A percentile compares a stretch with the other conserved stretches of the same genome.
phyloP scores from a whole-genome alignment of 257 asterid species.

The Eustoma russellianum region DNA sequence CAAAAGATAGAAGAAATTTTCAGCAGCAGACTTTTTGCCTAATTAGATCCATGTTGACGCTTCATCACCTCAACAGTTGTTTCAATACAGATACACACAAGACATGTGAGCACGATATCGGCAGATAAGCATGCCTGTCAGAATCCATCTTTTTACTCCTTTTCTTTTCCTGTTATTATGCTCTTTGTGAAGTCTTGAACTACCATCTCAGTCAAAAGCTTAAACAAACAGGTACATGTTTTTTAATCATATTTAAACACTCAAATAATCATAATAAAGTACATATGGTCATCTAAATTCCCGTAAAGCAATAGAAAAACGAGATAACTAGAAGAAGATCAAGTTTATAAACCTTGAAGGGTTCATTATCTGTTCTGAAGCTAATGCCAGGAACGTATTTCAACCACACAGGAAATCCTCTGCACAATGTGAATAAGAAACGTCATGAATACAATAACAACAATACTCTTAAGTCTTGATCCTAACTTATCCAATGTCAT shows the following conservation, averaged over 20 bases:
- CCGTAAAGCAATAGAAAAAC: not conserved
- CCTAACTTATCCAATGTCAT: no score
- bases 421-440: slow-evolving; percentile 18
- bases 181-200: no score
- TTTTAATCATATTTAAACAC: no score
- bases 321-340: not conserved
- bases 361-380: slow-evolving; percentile 64
- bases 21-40: not conserved
- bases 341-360: slow-evolving; percentile 43
- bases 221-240: no score
- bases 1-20: slow-evolving; percentile 8
- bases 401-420: slow-evolving; percentile 81
- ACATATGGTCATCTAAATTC: not conserved
- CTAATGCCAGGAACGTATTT: slow-evolving; percentile 63
- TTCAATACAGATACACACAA: not conserved
- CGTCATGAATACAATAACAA: not conserved
- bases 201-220: no score
- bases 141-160: no score
- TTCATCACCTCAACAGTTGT: not conserved
- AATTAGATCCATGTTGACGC: not conserved
- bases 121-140: not conserved
- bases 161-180: no score
- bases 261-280: no score
- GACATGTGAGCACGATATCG: not conserved
- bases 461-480: no score